Percentiles rank a stretch among this genome's conserved stretches.
phyloP scores from a whole-genome alignment of 176 grass and related monocot species.

The Bromus sterilis region DNA sequence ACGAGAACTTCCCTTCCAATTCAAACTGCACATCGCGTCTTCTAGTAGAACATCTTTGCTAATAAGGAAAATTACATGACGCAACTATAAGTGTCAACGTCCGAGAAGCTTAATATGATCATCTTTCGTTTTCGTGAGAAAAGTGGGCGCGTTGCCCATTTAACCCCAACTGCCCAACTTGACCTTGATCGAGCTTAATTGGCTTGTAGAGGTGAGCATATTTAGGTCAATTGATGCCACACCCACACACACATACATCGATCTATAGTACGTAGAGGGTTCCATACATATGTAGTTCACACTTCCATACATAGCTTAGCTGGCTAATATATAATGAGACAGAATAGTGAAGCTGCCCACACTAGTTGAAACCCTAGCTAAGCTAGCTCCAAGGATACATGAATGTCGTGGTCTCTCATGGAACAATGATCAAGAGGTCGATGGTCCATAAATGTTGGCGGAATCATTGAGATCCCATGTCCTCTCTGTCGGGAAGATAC shows the following conservation, averaged over 20 bases:
- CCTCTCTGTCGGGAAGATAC: conserved; percentile 16
- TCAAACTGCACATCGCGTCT: neutral
- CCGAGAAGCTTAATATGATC: neutral
- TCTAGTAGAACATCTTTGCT: neutral
- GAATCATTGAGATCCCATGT: conserved; percentile 25
- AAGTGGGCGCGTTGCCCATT: neutral
- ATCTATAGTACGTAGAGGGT: neutral
- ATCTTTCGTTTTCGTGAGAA: neutral
- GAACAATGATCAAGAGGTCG: neutral
- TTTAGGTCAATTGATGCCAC: neutral
- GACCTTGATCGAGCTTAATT: neutral
- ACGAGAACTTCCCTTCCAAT: neutral
- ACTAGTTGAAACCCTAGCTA: neutral
- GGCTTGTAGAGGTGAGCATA: neutral
- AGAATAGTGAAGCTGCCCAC: neutral
- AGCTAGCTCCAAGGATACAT: neutral
- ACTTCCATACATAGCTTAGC: neutral
- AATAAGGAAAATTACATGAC: neutral
- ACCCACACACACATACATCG: neutral
- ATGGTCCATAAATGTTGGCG: conserved; percentile 1
- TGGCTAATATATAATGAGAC: neutral
- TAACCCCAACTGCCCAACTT: neutral
- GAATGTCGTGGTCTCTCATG: neutral
- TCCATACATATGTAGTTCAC: neutral
- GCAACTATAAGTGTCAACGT: conserved; percentile 4